Percentiles rank a stretch among this genome's conserved stretches.
Evolutionary conservation across 177 flowering plant species (phyloP).

Genomic region (Vitis hybrid): DNA sequence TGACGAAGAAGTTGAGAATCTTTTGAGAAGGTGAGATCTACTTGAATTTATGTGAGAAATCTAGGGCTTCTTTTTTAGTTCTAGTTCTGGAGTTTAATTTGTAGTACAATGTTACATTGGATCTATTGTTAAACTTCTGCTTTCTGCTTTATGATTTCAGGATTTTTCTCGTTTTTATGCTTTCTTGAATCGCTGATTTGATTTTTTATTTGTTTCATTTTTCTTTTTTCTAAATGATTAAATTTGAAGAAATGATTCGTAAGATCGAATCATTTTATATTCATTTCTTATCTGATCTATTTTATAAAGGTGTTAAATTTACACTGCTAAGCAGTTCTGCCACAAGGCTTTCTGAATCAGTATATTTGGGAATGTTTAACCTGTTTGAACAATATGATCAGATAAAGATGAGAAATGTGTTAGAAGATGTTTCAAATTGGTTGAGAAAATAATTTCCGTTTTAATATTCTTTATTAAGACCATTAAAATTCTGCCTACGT

Average conservation of each 20-base stretch:
- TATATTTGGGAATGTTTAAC: too few species aligned
- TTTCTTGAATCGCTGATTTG: not conserved
- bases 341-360: too few species aligned
- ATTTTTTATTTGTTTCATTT: not conserved
- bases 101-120: not conserved
- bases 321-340: too few species aligned
- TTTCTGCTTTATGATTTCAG: not conserved
- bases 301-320: not conserved
- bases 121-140: not conserved
- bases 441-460: too few species aligned
- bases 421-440: too few species aligned
- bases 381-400: too few species aligned
- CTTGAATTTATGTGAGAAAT: not conserved
- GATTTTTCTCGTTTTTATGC: not conserved
- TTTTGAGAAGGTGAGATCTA: conserved; percentile 36
- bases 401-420: too few species aligned
- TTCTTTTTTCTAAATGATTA: not conserved
- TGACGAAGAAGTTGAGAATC: conserved; percentile 49
- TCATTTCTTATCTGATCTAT: not conserved
- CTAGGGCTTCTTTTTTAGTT: not conserved
- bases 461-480: too few species aligned
- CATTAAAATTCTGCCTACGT: too few species aligned
- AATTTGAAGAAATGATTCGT: too few species aligned
- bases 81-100: not conserved
- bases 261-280: too few species aligned